phyloP scores from a whole-genome alignment of 495 filamentous ascomycete species.

The Tetracladium setigerum region DNA sequence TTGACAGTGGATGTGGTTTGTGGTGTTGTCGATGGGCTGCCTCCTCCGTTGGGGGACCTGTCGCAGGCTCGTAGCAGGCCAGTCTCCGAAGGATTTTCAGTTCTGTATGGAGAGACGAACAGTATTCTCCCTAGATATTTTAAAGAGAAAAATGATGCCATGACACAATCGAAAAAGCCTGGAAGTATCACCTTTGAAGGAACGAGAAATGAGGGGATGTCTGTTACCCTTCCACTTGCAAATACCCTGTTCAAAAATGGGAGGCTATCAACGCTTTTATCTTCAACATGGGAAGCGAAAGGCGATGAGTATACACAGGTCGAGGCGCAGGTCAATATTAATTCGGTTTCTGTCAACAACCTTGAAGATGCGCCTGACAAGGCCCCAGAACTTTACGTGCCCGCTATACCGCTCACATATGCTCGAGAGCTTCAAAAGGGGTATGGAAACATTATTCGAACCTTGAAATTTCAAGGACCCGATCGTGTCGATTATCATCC shows the following conservation, averaged over 20 bases:
- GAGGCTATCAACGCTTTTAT: conserved; percentile 50
- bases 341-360: conserved; percentile 27
- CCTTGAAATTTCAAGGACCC: conserved; percentile 44
- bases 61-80: conserved; percentile 4
- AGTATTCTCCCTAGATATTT: conserved; percentile 26
- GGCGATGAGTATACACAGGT: conserved; percentile 5
- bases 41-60: not conserved
- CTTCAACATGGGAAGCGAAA: conserved; percentile 42
- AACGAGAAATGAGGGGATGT: conserved; percentile 17
- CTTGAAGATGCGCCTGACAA: conserved; percentile 16
- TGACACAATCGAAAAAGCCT: not conserved
- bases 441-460: conserved; percentile 78
- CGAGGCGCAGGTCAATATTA: conserved; percentile 16
- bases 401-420: conserved; percentile 56
- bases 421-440: conserved; percentile 55
- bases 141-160: conserved; percentile 11
- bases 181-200: conserved; percentile 12
- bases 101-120: conserved; percentile 25
- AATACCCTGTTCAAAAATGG: conserved; percentile 74
- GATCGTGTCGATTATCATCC: conserved; percentile 40
- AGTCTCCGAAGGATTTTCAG: conserved; percentile 28
- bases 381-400: conserved; percentile 24
- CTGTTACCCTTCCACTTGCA: conserved; percentile 53
- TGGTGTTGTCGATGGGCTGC: conserved; percentile 17
- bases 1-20: conserved; percentile 11